Percentiles rank a stretch among this genome's conserved stretches.
Evolutionary conservation across 306 rosid species (phyloP).

Genomic region (Pyrus bretschneideri): DNA sequence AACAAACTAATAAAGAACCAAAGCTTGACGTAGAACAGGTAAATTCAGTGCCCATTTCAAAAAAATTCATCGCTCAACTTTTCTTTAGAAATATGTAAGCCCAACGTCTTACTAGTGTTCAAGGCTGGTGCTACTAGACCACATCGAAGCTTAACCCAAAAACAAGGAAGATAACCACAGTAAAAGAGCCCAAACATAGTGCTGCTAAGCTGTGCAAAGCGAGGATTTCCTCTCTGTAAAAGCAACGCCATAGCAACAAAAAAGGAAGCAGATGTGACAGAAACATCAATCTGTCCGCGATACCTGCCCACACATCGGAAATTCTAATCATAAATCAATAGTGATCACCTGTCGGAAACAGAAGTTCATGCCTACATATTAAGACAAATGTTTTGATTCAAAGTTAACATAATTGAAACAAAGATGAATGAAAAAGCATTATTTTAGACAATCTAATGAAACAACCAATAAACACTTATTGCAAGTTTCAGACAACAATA

Average conservation of each 20-base stretch:
- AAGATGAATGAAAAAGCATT: background rate
- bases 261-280: slow-evolving; percentile 92
- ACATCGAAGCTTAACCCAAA: slow-evolving; percentile 99
- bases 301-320: slow-evolving; percentile 50
- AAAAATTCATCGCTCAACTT: background rate
- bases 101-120: slow-evolving; percentile 53
- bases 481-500: background rate
- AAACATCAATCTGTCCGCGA: slow-evolving; percentile 81
- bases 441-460: background rate
- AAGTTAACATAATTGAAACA: background rate
- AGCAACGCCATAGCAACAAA: slow-evolving; percentile 69
- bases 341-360: slow-evolving; percentile 7
- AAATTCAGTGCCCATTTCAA: background rate
- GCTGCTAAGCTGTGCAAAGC: slow-evolving; percentile 93
- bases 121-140: slow-evolving; percentile 89
- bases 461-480: background rate
- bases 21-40: background rate
- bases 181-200: slow-evolving; percentile 89
- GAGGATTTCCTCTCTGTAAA: slow-evolving; percentile 86
- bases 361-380: background rate
- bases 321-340: slow-evolving; percentile 29
- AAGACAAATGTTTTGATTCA: background rate
- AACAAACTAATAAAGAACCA: background rate
- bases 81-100: background rate
- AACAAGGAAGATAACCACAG: slow-evolving; percentile 94